Percentiles rank a stretch among this genome's conserved stretches.
phyloP scores from a whole-genome alignment of 164 flowering plant genomes.

The Buxus sempervirens region DNA sequence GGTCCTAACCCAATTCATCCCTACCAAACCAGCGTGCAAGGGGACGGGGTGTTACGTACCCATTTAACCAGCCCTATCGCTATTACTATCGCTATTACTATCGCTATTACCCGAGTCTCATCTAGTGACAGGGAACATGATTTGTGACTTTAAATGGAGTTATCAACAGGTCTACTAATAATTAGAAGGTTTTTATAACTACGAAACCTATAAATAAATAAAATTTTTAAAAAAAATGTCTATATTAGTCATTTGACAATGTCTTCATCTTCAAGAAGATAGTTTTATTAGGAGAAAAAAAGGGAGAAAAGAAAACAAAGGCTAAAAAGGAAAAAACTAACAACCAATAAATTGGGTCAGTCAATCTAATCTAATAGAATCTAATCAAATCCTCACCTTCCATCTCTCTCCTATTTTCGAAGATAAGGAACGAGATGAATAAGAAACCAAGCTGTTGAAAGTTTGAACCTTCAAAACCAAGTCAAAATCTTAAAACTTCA shows the following conservation, averaged over 20 bases:
- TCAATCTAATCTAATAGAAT: not conserved
- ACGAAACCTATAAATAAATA: too few relatives aligned
- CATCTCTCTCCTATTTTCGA: constrained; percentile 32
- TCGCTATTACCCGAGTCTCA: too few relatives aligned
- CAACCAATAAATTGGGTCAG: constrained; percentile 40
- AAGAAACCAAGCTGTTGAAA: constrained; percentile 19
- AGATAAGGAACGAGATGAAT: constrained; percentile 29
- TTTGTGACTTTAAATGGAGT: too few relatives aligned
- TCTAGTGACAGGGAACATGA: too few relatives aligned
- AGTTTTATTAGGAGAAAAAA: constrained; percentile 8
- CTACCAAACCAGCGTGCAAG: too few relatives aligned
- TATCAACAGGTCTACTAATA: too few relatives aligned
- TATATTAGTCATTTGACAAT: constrained; percentile 17
- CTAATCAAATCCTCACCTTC: constrained; percentile 2
- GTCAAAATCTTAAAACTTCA: not conserved
- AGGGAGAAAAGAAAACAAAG: constrained; percentile 9
- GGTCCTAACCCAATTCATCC: too few relatives aligned
- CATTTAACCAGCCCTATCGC: too few relatives aligned
- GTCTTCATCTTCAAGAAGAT: constrained; percentile 1
- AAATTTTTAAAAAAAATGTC: not conserved
- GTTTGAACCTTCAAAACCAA: constrained; percentile 30
- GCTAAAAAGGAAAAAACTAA: constrained; percentile 11
- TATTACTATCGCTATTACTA: too few relatives aligned
- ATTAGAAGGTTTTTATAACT: too few relatives aligned
- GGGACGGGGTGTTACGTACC: too few relatives aligned